Base-by-base conservation (phyloP, 176 grass and related monocot species). In the Eleusine coracana region DNA sequence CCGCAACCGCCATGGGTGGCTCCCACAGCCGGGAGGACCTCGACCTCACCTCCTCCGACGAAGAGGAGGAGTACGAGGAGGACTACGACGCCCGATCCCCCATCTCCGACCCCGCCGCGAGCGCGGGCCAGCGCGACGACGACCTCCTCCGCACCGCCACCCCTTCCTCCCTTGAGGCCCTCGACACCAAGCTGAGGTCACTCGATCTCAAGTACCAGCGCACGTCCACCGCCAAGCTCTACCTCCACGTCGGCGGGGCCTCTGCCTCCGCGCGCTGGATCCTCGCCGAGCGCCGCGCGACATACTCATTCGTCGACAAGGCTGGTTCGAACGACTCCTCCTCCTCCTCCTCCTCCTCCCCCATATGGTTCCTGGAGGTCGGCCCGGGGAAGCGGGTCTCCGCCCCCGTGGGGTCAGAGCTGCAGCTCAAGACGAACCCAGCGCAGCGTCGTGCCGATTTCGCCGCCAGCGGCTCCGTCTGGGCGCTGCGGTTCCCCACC, bases 21-120 rank as follows among this genome's bases (percentile, higher is more conserved):
- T 81, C 92, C 85, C 89, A 98, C 80, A 98, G 96, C 84, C 88
- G 92, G 38, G 96, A 95, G 81, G 96, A 86, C 50, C 80, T 98
- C 67, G 91, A 95, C 60, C 87, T 95, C 74, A 88, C 88, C 59
- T 91, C 93, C 76, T 82, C 88, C 17, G 76, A 81, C 31, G 88
- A 93, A 1, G 91, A 91, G 44, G 79, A 83, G 20, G 88, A 84
- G 1, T 88, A 86, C 1, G 86, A 76, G 1, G 73, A 90, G 65
- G 90, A 89, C 58, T 80, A 89, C 76, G 80, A 88, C 18, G 58
- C 78, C 52, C 70, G 58, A 3, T 45, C 76, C 14, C 62, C 79
- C 74, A n/a, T 20, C 50, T 77, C 79, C 50, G 68, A 66, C 1
- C 11, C 45, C 66, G 37, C 84, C 17, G 28, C 63, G 52, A 78